These are phyloP conservation scores for Teratosphaeria zuluensis DNA, from an alignment of 2,329 filamentous ascomycete genomes.

Conservation along the genomic window DNA sequence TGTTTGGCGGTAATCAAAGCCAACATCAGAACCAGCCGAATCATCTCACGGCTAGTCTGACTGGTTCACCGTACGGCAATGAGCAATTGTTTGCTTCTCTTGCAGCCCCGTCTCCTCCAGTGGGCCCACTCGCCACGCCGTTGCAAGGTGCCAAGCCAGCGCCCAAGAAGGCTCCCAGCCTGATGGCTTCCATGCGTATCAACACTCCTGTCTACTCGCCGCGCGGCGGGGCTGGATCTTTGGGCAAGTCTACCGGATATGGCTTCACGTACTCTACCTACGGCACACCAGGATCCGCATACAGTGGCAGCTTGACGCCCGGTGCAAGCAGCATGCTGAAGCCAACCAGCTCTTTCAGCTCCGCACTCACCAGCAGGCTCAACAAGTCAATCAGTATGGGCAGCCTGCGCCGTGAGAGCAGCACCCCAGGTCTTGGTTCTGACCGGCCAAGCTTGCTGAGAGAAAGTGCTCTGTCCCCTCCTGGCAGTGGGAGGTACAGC, in stretches of 20 bases:
- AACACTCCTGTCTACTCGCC: conserved; percentile 72
- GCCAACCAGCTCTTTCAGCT: conserved; percentile 51
- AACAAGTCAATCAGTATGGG: conserved; percentile 83
- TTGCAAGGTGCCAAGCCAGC: conserved; percentile 53
- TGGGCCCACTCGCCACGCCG: conserved; percentile 85
- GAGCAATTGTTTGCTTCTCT: conserved; percentile 75
- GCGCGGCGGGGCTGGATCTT: conserved; percentile 33
- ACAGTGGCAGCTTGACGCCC: conserved; percentile 52
- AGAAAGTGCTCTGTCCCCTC: conserved; percentile 66
- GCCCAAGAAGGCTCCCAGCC: conserved; percentile 19
- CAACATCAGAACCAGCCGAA: conserved; percentile 44
- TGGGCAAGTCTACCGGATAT: conserved; percentile 47
- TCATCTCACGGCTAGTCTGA: conserved; percentile 50
- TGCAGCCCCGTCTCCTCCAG: conserved; percentile 55
- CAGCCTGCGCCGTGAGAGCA: conserved; percentile 70
- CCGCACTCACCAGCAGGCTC: conserved; percentile 45
- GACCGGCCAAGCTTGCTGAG: conserved; percentile 77
- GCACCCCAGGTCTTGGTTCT: conserved; percentile 41
- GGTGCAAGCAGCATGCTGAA: conserved; percentile 55
- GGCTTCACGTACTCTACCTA: conserved; percentile 87
- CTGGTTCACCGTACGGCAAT: conserved; percentile 82
- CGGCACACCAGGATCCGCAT: conserved; percentile 56
- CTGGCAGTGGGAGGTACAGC: conserved; percentile 48
- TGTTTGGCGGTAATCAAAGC: conserved; percentile 47
- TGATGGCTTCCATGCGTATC: conserved; percentile 23